Conservation (phyloP, 257 asterid genomes). For the Vinca minor region DNA sequence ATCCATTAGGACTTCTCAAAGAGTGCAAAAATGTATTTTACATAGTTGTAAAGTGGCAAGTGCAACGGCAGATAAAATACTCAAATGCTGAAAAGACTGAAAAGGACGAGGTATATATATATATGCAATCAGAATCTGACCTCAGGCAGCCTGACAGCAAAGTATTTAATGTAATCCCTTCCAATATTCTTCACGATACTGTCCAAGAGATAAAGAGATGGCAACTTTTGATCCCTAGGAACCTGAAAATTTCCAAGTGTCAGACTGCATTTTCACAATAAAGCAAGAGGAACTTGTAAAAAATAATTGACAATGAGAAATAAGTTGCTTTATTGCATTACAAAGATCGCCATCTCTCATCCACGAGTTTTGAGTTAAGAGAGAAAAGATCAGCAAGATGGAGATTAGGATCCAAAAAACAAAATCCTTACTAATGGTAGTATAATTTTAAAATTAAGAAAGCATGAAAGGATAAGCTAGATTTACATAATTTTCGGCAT, state of each 20-base stretch:
- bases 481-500: background rate
- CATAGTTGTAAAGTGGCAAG: background rate
- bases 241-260: constrained; percentile 52
- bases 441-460: background rate
- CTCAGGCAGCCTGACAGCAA: constrained; percentile 71
- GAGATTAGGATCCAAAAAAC: background rate
- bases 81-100: background rate
- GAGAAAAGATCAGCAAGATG: background rate
- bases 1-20: background rate
- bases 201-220: constrained; percentile 88
- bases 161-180: constrained; percentile 76
- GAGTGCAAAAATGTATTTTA: background rate
- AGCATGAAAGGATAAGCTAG: background rate
- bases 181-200: constrained; percentile 97
- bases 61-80: background rate
- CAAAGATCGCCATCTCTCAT: background rate
- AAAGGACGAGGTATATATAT: background rate
- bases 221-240: constrained; percentile 83
- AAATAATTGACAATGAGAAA: background rate
- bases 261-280: constrained; percentile 18
- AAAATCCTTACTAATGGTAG: background rate
- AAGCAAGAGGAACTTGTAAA: background rate
- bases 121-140: constrained; percentile 35
- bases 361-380: background rate
- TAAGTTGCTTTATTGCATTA: background rate